phyloP scores from a whole-genome alignment of 352 stramenopile species.

The Phytophthora tentaculata region DNA sequence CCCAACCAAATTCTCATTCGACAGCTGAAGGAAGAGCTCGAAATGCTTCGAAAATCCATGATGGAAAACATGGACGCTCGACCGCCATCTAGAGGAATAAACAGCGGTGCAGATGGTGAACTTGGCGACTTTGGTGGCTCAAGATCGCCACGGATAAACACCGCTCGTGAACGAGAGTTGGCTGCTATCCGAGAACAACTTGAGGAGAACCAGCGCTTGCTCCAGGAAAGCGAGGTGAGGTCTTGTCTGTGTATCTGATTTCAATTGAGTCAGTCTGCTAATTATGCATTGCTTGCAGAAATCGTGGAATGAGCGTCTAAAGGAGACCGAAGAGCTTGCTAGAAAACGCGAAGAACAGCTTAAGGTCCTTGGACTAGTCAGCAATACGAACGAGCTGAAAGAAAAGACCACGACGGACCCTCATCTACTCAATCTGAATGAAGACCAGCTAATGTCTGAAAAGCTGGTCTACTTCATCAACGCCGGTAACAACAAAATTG shows the following conservation, averaged over 20 bases:
- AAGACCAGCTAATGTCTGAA: slow-evolving; percentile 88
- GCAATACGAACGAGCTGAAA: slow-evolving; percentile 64
- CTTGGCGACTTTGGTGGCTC: slow-evolving; percentile 29
- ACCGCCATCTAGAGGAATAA: slow-evolving; percentile 55
- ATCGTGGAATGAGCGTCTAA: slow-evolving; percentile 80
- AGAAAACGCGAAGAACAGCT: slow-evolving; percentile 82
- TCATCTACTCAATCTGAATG: slow-evolving; percentile 87
- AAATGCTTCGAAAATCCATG: slow-evolving; percentile 72
- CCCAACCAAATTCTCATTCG: slow-evolving; percentile 89
- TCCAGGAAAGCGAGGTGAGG: slow-evolving; percentile 78
- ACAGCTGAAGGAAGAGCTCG: slow-evolving; percentile 83
- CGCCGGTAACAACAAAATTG: slow-evolving; percentile 60
- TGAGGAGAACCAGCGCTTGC: slow-evolving; percentile 77
- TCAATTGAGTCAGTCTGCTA: not conserved
- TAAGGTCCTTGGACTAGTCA: slow-evolving; percentile 68
- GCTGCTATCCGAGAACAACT: slow-evolving; percentile 72
- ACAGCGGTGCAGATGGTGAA: slow-evolving; percentile 11
- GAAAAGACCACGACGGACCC: slow-evolving; percentile 67
- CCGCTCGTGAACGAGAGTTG: slow-evolving; percentile 63
- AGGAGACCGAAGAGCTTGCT: slow-evolving; percentile 85
- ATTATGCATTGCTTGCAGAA: too few relatives aligned
- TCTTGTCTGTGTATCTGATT: not conserved
- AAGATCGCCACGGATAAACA: slow-evolving; percentile 37
- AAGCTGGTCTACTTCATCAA: slow-evolving; percentile 86
- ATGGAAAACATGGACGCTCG: slow-evolving; percentile 65